Evolutionary conservation across 768 basidiomycete species (phyloP), one percentile per base, ranked within the genome.

Genomic region (Amanita exitialis): DNA sequence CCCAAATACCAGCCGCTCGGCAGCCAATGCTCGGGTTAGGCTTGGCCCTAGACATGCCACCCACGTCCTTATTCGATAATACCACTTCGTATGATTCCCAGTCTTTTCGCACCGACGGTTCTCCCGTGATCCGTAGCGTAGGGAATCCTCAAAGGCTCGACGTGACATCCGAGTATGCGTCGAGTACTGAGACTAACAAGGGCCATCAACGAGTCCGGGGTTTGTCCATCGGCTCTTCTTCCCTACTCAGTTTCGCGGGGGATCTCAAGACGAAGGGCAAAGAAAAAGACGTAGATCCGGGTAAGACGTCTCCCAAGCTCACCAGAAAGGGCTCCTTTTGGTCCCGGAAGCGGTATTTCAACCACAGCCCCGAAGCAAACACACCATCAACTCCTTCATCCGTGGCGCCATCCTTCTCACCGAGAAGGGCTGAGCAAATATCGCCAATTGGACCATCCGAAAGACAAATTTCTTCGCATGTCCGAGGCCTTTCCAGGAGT

Each of bases 261-360:
- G 67, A 74, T 21, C 49, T 61, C 9, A 80, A 80, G 57, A 71
- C 68, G 10, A 78, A 76, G 52, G 69, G 65, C n/a, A 70, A 71
- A 47, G 70, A 72, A 41, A 62, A 63, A 16, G 66, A 64, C 36
- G 57, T 54, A 54, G 62, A 55, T 36, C 30, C 57, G 25, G 52
- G 65, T 4, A 63, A 61, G 47, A n/a, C 61, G 5, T 54, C 65
- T 16, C 62, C 72, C 6, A 76, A 72, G 36, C 58, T 83, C 28
- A 64, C 73, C 9, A 77, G 82, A 46, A 79, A 78, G 61, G 59
- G 79, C 8, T 87, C 86, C 5, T 86, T 86, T 58, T 87, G 84
- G 83, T 69, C 67, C 42, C 75, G 77, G 53, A 80, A 71, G 64
- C 72, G 77, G 21, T 34, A 44, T 39, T 3, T 46, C 47, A 57